Conservation (phyloP, 179 eudicot species). For the Silene vulgaris region DNA sequence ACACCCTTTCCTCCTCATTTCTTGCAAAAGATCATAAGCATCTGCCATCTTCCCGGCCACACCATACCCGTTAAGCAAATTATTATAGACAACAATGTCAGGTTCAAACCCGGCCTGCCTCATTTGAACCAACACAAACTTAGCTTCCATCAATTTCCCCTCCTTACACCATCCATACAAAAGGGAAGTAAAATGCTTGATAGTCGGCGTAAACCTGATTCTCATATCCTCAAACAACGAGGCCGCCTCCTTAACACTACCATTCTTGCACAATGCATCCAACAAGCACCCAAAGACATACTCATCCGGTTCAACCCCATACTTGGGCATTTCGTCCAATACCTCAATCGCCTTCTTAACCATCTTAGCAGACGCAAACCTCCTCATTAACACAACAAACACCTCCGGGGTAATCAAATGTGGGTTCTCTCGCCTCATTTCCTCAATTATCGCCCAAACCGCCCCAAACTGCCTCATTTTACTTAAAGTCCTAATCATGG, state of each 20-base stretch:
- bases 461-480: slow-evolving; percentile 81
- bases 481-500: slow-evolving; percentile 60
- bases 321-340: slow-evolving; percentile 88
- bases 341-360: slow-evolving; percentile 84
- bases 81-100: slow-evolving; percentile 78
- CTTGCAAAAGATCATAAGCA: slow-evolving; percentile 78
- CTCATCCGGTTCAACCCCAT: slow-evolving; percentile 86
- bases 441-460: slow-evolving; percentile 82
- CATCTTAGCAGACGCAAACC: slow-evolving; percentile 82
- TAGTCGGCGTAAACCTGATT: slow-evolving; percentile 53
- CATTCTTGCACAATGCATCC: slow-evolving; percentile 87
- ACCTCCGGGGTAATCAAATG: slow-evolving; percentile 58
- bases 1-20: slow-evolving; percentile 86
- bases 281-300: slow-evolving; percentile 83
- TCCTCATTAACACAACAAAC: slow-evolving; percentile 75
- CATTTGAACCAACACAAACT: slow-evolving; percentile 74
- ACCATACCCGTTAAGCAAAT: slow-evolving; percentile 74
- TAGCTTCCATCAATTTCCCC: slow-evolving; percentile 84
- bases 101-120: slow-evolving; percentile 76
- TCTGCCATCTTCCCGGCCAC: slow-evolving; percentile 74
- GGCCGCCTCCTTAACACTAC: slow-evolving; percentile 86
- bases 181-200: slow-evolving; percentile 86
- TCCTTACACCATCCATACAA: slow-evolving; percentile 86
- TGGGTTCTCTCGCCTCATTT: slow-evolving; percentile 70
- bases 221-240: slow-evolving; percentile 78